Conservation (phyloP, 768 basidiomycete genomes). For the Rhodotorula taiwanensis region DNA sequence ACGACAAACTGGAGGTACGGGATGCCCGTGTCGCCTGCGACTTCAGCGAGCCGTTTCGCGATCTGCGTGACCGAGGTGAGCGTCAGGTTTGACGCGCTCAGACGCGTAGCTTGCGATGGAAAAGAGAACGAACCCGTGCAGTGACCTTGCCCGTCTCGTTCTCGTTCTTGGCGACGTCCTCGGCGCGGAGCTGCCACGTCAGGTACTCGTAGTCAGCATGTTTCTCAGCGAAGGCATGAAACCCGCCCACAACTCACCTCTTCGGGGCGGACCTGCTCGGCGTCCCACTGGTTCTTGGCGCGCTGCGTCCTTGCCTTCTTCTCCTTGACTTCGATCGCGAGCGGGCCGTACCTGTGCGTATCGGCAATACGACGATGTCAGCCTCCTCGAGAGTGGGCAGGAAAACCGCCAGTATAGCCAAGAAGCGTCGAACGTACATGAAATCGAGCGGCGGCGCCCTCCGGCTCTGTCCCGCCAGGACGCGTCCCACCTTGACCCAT, state of each 20-base stretch:
- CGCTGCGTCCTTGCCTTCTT: slow-evolving; percentile 32
- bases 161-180: slow-evolving; percentile 71
- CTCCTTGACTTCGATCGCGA: slow-evolving; percentile 58
- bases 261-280: slow-evolving; percentile 61
- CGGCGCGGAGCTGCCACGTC: slow-evolving; percentile 54
- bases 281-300: slow-evolving; percentile 64
- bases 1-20: slow-evolving; percentile 83
- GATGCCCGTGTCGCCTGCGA: slow-evolving; percentile 47
- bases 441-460: slow-evolving; percentile 76
- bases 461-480: slow-evolving; percentile 70
- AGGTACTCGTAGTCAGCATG: background rate
- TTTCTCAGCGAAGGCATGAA: too few relatives aligned
- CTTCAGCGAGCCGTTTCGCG: slow-evolving; percentile 53
- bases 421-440: slow-evolving; percentile 56
- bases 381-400: too few relatives aligned
- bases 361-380: too few relatives aligned
- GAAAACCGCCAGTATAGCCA: background rate
- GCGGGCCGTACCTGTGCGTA: slow-evolving; percentile 76
- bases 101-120: too few relatives aligned
- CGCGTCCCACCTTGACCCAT: slow-evolving; percentile 81
- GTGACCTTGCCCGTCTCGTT: slow-evolving; percentile 90
- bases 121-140: slow-evolving; percentile 51
- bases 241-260: slow-evolving; percentile 53
- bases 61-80: slow-evolving; percentile 50
- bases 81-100: background rate